Base-by-base conservation (phyloP, 192 early-diverging fungal genomes). In the Chytriomyces sp. region DNA sequence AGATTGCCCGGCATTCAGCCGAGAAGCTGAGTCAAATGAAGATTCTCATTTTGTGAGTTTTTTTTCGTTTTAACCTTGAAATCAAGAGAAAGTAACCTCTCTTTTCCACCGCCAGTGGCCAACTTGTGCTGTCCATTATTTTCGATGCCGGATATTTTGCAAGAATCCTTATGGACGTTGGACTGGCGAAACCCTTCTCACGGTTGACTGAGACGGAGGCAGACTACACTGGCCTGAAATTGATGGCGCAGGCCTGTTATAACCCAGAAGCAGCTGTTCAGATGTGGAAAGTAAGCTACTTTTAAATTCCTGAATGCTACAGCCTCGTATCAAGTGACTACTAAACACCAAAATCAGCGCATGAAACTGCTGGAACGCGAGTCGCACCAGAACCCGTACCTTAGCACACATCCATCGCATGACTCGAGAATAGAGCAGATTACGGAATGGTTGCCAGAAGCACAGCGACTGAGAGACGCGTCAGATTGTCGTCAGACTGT, bases 231-330 rank as follows among this genome's bases (percentile, higher is more conserved):
- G 95, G 85, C 0, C 81, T 99, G 47, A 69, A 87, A 60, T 83
- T 99, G 13, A 96, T 97, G 95, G 90, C 95, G 5, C 87, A 91
- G 67, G 97, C 97, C 35, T 99, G 97, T 79, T 99, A 92, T 79
- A 89, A 97, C 77, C 97, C 97, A 0, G 71, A 69, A 10, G 90
- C 92, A 74, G 94, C 95, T 20, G 83, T 91, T 0, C 80, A 80
- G 7, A 83, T 99, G 77, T 99, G 97, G 97, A 71, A n/a, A n/a
- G n/a, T n/a, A n/a, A n/a, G 90, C 11, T 76, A 28, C 20, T 26
- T 46, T 63, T 44, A 43, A n/a, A 64, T 6, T 11, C 23, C 9
- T 60, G 4, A 2, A 43, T 35, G 43, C 45, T 72, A 48, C 61
- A 18, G 18, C 16, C 61, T 72, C 50, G 7, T 7, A 69, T 35